Percentiles rank a stretch among this genome's conserved stretches.
These are phyloP conservation scores for Psilocybe cubensis DNA, from an alignment of 768 basidiomycete species.

Conservation along the genomic window DNA sequence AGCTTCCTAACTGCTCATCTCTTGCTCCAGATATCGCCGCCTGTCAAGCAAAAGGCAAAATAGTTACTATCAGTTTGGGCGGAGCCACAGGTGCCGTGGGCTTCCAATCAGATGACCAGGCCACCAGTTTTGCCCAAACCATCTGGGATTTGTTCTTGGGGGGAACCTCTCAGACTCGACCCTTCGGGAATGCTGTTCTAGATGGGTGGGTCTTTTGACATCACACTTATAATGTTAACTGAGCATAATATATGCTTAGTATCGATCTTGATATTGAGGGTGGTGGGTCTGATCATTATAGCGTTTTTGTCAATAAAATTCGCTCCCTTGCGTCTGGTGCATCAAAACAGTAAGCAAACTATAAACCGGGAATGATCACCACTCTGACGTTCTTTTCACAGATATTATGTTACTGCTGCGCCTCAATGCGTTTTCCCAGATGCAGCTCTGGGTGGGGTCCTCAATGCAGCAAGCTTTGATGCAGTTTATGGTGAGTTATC, in stretches of 20 bases:
- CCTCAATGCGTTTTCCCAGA: constrained; percentile 77
- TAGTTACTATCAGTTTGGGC: constrained; percentile 61
- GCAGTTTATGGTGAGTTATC: constrained; percentile 58
- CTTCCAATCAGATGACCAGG: constrained; percentile 63
- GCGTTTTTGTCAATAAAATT: constrained; percentile 58
- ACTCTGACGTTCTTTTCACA: constrained; percentile 19
- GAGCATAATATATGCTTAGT: constrained; percentile 28
- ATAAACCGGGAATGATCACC: neutral
- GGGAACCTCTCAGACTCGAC: constrained; percentile 56
- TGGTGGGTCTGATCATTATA: constrained; percentile 54
- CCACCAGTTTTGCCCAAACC: constrained; percentile 59
- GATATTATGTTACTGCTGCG: constrained; percentile 69
- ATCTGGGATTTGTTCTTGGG: constrained; percentile 79
- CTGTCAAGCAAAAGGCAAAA: constrained; percentile 69
- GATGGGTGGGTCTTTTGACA: constrained; percentile 55
- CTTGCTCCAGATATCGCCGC: constrained; percentile 63
- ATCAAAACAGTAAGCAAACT: constrained; percentile 51
- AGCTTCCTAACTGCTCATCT: constrained; percentile 62
- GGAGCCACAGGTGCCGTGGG: constrained; percentile 65
- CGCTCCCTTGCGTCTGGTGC: constrained; percentile 52
- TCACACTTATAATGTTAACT: neutral
- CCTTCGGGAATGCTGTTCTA: constrained; percentile 72
- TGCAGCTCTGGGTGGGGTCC: constrained; percentile 56
- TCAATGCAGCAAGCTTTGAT: constrained; percentile 68
- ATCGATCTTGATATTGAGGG: constrained; percentile 80